Evolutionary conservation across 2,329 filamentous ascomycete genomes (phyloP).

Genomic region (Calcarisporium arbuscula): DNA sequence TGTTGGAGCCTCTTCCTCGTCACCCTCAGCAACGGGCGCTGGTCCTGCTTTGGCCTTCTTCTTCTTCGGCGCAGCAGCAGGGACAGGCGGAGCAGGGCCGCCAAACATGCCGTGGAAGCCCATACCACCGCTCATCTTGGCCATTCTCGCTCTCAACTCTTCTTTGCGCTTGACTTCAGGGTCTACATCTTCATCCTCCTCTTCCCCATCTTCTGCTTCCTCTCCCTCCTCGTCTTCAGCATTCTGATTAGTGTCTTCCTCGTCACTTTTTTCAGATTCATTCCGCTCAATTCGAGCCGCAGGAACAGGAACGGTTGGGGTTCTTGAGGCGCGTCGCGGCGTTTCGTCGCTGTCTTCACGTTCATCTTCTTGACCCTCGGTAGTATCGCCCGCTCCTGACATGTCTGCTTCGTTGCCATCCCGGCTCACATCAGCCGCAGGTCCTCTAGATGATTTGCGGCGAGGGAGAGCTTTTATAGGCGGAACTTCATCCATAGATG

Average conservation of each 20-base stretch:
- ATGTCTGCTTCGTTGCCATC: constrained; percentile 61
- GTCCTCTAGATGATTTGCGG: constrained; percentile 46
- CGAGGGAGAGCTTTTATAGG: constrained; percentile 41
- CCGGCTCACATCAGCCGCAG: constrained; percentile 35
- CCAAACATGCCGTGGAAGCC: constrained; percentile 94
- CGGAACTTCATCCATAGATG: constrained; percentile 42
- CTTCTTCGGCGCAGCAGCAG: constrained; percentile 41
- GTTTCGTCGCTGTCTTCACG: constrained; percentile 69
- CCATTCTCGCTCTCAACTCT: constrained; percentile 90
- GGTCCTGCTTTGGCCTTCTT: constrained; percentile 40
- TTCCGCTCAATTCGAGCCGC: constrained; percentile 43
- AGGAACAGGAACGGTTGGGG: constrained; percentile 26
- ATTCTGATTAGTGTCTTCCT: constrained; percentile 57
- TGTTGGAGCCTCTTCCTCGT: constrained; percentile 37
- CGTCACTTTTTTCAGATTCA: constrained; percentile 49
- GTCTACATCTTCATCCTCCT: constrained; percentile 79
- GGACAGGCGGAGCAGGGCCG: constrained; percentile 59
- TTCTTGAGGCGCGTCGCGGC: constrained; percentile 27
- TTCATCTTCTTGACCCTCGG: constrained; percentile 57
- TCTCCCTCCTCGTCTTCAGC: constrained; percentile 53
- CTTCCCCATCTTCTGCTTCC: constrained; percentile 59
- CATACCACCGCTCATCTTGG: constrained; percentile 97
- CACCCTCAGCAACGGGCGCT: constrained; percentile 33
- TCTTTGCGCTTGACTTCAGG: constrained; percentile 79
- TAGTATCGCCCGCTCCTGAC: constrained; percentile 58